Base-by-base conservation (phyloP, 139 green algal genomes). In the Chlamydomonas eustigma region DNA sequence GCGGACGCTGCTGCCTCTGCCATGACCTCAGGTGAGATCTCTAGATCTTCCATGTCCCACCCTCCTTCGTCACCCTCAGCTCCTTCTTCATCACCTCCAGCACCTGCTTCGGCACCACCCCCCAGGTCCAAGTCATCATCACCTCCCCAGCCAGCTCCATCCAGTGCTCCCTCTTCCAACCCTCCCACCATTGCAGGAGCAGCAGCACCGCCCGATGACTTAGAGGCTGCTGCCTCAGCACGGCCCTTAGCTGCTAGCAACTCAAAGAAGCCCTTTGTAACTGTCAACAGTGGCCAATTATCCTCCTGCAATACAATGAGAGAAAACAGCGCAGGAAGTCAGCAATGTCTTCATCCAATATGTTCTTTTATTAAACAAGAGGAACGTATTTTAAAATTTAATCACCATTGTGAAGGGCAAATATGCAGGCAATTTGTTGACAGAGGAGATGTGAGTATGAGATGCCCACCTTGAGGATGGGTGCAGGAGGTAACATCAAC, bases 261-360 rank as follows among this genome's bases (percentile, higher is more conserved):
- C 77, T 98, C 96, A 75, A 99, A 98, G 86, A 98, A 97, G 81
- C 93, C 93, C 88, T 98, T 98, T 81, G 69, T 90, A 32, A 99
- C 93, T 5, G 91, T 94, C 24, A 99, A 92, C 88, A 99, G 86
- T 44, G 96, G 96, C 96, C 96, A 99, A 90, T 99, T 99, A 77
- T 96, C 91, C 70, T 96, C 81, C 44, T 58, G 44, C 44, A 58
- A n/a, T n/a, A n/a, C n/a, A n/a, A n/a, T n/a, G n/a, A n/a, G n/a
- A n/a, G n/a, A n/a, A n/a, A n/a, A n/a, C n/a, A n/a, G n/a, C n/a
- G n/a, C n/a, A n/a, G n/a, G n/a, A n/a, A n/a, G n/a, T n/a, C n/a
- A n/a, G n/a, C n/a, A n/a, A n/a, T n/a, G n/a, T n/a, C n/a, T n/a
- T n/a, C n/a, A n/a, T n/a, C n/a, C n/a, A n/a, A n/a, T n/a, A n/a